Conservation (phyloP, 495 filamentous ascomycete genomes). For the Aspergillus sparsus region DNA sequence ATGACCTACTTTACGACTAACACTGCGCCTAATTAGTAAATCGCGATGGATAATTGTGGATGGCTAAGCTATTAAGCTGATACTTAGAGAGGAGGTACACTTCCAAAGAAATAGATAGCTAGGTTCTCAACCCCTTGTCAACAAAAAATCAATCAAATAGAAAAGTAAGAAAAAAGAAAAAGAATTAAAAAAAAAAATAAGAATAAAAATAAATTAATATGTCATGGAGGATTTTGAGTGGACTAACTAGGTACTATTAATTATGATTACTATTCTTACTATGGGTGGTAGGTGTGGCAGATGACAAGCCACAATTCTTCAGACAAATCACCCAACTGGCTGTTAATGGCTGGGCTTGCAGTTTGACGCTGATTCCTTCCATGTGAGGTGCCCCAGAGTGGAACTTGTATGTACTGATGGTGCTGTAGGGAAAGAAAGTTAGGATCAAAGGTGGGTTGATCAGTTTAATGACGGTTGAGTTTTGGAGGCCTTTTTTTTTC, state of each 20-base stretch:
- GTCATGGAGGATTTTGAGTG: too few species aligned
- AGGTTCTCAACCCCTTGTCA: not conserved
- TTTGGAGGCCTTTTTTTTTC: not conserved
- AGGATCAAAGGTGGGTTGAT: not conserved
- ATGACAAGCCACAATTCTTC: constrained; percentile 2
- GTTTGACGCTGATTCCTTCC: not conserved
- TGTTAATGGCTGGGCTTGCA: not conserved
- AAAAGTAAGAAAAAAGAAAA: too few species aligned
- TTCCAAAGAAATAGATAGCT: too few species aligned
- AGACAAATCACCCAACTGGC: not conserved
- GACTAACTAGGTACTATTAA: too few species aligned
- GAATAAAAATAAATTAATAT: not conserved
- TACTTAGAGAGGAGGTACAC: too few species aligned
- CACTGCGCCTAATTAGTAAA: too few species aligned
- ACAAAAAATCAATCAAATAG: not conserved
- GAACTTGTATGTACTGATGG: not conserved
- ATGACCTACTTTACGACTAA: too few species aligned
- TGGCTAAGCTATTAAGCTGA: too few species aligned
- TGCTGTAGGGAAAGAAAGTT: not conserved
- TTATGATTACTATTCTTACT: not conserved
- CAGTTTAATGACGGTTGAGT: not conserved
- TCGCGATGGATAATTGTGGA: too few species aligned
- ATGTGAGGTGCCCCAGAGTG: not conserved
- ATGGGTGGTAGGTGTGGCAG: not conserved
- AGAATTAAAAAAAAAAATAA: not conserved